These are phyloP conservation scores for Centrapalus pauciflorus DNA, from an alignment of 129 eudicot genomes.

Conservation along the genomic window DNA sequence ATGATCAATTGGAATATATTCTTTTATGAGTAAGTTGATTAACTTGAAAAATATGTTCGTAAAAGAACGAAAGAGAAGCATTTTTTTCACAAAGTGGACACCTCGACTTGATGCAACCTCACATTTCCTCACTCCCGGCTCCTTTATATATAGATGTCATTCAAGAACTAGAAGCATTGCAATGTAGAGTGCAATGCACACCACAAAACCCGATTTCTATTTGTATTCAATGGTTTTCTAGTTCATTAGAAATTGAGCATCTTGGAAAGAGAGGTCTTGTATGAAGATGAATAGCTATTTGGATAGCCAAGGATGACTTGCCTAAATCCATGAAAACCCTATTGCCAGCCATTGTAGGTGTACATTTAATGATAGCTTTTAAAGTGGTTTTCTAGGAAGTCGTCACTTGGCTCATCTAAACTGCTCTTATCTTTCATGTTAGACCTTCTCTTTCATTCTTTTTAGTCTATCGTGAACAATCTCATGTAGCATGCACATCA, in stretches of 20 bases:
- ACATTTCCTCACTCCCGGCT: neutral
- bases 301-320: slow-evolving; percentile 86
- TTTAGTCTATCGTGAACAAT: neutral
- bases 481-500: neutral
- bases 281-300: slow-evolving; percentile 43
- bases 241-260: neutral
- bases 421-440: slow-evolving; percentile 47
- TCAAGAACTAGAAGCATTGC: slow-evolving; percentile 6
- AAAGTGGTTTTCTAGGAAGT: slow-evolving; percentile 35
- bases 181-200: slow-evolving; percentile 10
- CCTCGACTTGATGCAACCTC: slow-evolving; percentile 19
- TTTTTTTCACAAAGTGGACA: slow-evolving; percentile 21
- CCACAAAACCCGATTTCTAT: neutral
- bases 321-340: slow-evolving; percentile 38
- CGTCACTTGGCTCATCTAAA: slow-evolving; percentile 34
- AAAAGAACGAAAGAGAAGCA: neutral
- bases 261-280: slow-evolving; percentile 44
- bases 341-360: neutral
- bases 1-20: slow-evolving; percentile 27
- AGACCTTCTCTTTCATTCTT: slow-evolving; percentile 42
- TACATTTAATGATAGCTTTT: neutral
- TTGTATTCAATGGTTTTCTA: neutral
- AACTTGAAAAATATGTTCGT: slow-evolving; percentile 9
- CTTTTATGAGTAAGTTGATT: slow-evolving; percentile 18
- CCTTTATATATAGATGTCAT: slow-evolving; percentile 19